phyloP scores from a whole-genome alignment of 805 yeast genomes.

The Zygoascus tannicola region DNA sequence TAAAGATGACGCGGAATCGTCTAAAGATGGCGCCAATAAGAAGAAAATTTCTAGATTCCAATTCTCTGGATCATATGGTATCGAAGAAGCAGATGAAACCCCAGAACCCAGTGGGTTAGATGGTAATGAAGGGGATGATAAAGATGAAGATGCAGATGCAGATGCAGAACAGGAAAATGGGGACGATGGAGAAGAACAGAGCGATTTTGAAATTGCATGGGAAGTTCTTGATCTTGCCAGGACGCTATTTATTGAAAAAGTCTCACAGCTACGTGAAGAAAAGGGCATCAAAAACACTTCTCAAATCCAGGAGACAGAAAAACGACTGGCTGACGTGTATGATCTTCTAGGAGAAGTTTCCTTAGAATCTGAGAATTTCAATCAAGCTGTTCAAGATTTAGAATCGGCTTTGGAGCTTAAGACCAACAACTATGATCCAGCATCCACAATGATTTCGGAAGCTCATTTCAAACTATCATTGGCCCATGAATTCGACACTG shows the following conservation, averaged over 20 bases:
- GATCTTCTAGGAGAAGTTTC: conserved; percentile 84
- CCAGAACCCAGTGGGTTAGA: conserved; percentile 3
- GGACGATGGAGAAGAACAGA: conserved; percentile 39
- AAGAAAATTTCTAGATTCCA: conserved; percentile 13
- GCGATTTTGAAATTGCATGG: conserved; percentile 84
- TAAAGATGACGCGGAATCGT: background rate
- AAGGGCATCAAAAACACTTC: background rate
- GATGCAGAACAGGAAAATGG: conserved; percentile 22
- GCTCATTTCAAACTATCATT: conserved; percentile 72
- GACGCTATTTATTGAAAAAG: conserved; percentile 44
- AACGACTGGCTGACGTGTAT: conserved; percentile 61
- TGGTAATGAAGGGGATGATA: conserved; percentile 18
- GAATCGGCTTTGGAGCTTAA: conserved; percentile 47
- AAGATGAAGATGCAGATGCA: conserved; percentile 21
- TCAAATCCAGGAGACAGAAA: conserved; percentile 25
- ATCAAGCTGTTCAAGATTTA: conserved; percentile 67
- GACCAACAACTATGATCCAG: conserved; percentile 40
- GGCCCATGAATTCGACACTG: conserved; percentile 65
- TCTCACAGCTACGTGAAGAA: conserved; percentile 28
- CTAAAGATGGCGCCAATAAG: conserved; percentile 2
- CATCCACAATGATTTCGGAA: conserved; percentile 58
- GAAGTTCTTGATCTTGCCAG: conserved; percentile 74
- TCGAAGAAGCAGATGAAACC: background rate
- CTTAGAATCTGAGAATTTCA: conserved; percentile 79
- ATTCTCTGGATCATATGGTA: conserved; percentile 14